Evolutionary conservation across 768 basidiomycete genomes (phyloP).

Genomic region (Lepiota venenata): DNA sequence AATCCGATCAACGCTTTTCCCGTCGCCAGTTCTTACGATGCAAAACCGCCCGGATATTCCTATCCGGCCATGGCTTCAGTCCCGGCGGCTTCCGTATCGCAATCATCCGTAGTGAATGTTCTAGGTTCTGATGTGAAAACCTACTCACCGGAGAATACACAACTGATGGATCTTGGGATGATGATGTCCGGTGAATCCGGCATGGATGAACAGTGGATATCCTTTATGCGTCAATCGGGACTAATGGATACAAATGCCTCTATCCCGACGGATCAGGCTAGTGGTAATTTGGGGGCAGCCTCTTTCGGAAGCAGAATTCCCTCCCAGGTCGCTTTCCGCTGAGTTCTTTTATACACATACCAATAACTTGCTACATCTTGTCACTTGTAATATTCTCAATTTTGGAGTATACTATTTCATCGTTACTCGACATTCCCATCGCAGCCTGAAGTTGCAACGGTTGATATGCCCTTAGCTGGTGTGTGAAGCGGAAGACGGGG

Average conservation of each 20-base stretch:
- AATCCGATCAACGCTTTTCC: not conserved
- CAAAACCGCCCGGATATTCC: not conserved
- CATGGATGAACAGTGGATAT: conserved; percentile 65
- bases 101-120: not conserved
- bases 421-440: too few species aligned
- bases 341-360: not conserved
- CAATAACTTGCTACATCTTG: too few species aligned
- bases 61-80: not conserved
- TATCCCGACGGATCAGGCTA: conserved; percentile 8
- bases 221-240: conserved; percentile 62
- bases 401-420: conserved; percentile 1
- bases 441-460: too few species aligned
- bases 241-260: conserved; percentile 36
- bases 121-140: conserved; percentile 15
- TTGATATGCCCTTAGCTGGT: too few species aligned
- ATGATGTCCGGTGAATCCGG: conserved; percentile 56
- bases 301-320: not conserved
- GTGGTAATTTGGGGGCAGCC: not conserved
- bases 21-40: not conserved
- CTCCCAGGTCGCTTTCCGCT: conserved; percentile 1
- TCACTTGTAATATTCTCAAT: conserved; percentile 2
- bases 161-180: conserved; percentile 40
- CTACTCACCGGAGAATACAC: conserved; percentile 29
- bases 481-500: too few species aligned
- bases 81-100: not conserved